Evolutionary conservation across 2,329 filamentous ascomycete genomes (phyloP).

Genomic region (Aspergillus pseudonomiae): DNA sequence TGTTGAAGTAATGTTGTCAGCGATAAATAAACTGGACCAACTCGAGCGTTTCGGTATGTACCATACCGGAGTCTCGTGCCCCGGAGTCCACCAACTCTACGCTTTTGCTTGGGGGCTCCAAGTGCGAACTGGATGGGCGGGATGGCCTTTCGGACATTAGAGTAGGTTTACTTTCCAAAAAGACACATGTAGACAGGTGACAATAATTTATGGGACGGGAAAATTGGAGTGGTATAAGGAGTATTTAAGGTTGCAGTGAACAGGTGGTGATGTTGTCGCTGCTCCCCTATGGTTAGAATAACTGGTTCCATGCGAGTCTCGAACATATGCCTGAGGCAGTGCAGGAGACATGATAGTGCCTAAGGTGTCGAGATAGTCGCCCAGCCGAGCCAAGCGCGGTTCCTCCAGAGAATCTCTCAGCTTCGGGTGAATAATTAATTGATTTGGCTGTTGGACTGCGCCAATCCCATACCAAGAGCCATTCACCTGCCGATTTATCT

Average conservation of each 20-base stretch:
- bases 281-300: conserved; percentile 16
- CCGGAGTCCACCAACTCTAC: conserved; percentile 60
- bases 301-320: conserved; percentile 37
- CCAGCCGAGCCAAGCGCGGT: conserved; percentile 23
- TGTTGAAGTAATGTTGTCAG: conserved; percentile 18
- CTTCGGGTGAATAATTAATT: conserved; percentile 8
- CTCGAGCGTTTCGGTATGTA: neutral
- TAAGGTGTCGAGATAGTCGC: conserved; percentile 19
- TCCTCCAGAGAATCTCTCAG: conserved; percentile 4
- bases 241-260: conserved; percentile 4
- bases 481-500: conserved; percentile 9
- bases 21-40: neutral
- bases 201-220: neutral
- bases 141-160: conserved; percentile 43
- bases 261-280: conserved; percentile 24
- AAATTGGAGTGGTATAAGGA: neutral
- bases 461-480: conserved; percentile 6
- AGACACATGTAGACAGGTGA: conserved; percentile 25
- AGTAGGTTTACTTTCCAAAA: conserved; percentile 14
- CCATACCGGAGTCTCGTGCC: conserved; percentile 57
- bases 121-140: conserved; percentile 43
- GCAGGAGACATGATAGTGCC: conserved; percentile 19
- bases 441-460: neutral
- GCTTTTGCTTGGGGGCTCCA: conserved; percentile 59
- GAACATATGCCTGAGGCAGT: conserved; percentile 30